Evolutionary conservation across 2,329 filamentous ascomycete genomes (phyloP).

Genomic region (Talaromyces sp.): DNA sequence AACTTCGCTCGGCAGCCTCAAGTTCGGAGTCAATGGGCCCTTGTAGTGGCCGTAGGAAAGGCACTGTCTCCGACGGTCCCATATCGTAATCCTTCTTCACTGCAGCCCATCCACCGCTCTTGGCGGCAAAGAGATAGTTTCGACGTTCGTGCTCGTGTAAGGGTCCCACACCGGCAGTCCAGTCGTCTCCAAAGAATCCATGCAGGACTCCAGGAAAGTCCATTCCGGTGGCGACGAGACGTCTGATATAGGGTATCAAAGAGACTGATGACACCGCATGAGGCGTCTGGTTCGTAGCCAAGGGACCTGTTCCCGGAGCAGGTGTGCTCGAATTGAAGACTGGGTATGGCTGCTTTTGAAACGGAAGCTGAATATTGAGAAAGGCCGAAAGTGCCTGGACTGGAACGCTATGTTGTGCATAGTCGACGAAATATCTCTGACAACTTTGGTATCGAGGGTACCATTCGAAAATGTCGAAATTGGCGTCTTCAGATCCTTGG

Average conservation of each 20-base stretch:
- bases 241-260: conserved; percentile 82
- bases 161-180: conserved; percentile 72
- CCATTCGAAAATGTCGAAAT: conserved; percentile 77
- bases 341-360: conserved; percentile 62
- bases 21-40: conserved; percentile 76
- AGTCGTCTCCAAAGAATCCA: conserved; percentile 96
- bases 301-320: conserved; percentile 19
- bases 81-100: conserved; percentile 93
- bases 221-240: conserved; percentile 86
- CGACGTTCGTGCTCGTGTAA: conserved; percentile 85
- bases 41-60: conserved; percentile 81
- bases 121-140: conserved; percentile 93
- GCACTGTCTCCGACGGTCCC: conserved; percentile 74
- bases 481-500: conserved; percentile 40
- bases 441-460: conserved; percentile 88
- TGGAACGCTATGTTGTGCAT: conserved; percentile 76
- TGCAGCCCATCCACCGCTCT: conserved; percentile 82
- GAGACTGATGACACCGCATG: conserved; percentile 53
- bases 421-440: conserved; percentile 84
- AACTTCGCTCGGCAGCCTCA: conserved; percentile 73
- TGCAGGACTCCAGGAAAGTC: conserved; percentile 83
- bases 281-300: conserved; percentile 41
- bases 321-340: conserved; percentile 39
- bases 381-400: conserved; percentile 88
- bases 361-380: conserved; percentile 87